Evolutionary conservation across 192 early-diverging fungal species (phyloP), one percentile per base, ranked within the genome.

Genomic region (Chytriomyces confervae): DNA sequence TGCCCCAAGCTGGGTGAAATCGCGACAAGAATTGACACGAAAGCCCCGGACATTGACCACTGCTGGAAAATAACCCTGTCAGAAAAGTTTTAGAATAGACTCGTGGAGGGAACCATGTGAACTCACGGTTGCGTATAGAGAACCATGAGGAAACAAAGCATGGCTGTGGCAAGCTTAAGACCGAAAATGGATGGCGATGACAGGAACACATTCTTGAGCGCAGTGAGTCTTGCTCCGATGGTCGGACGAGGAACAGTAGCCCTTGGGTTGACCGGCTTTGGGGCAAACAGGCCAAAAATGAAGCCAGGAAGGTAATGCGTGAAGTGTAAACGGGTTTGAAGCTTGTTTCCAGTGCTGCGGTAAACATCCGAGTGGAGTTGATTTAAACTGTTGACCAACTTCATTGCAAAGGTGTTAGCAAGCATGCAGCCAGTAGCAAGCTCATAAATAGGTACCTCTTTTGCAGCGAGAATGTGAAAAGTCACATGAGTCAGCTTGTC

Each of bases 1-100:
- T 75, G 77, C 5, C 78, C 78, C 50, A 79, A 36, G 5, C 62
- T 67, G 5, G 78, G 78, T 7, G 72, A 64, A 47, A 79, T 48
- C 5, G 72, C 70, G 18, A 79, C 78, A 7, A 79, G 43, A 9
- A 79, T 16, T 8, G 72, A 51, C 50, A 69, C 61, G 18, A 79
- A n/a, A 44, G 63, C 13, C 23, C 60, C 64, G 7, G 24, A 27
- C 48, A 79, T 62, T 47, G 51, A 74, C 78, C 78, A 79, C 7
- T 16, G 20, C 51, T 79, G 18, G 65, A 75, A 79, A 51, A 75
- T 36, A 69, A n/a, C 48, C n/a, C 64, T 65, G 29, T 23, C n/a
- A 24, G 3, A 18, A 24, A 29, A 65, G 16, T 4, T 24, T 24
- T 16, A 65, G 16, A 65, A 65, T 7, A 1, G 16, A 18, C 16